A percentile compares a stretch with the other conserved stretches of the same genome.
phyloP scores from a whole-genome alignment of 768 basidiomycete genomes.

The Auricularia sp. region DNA sequence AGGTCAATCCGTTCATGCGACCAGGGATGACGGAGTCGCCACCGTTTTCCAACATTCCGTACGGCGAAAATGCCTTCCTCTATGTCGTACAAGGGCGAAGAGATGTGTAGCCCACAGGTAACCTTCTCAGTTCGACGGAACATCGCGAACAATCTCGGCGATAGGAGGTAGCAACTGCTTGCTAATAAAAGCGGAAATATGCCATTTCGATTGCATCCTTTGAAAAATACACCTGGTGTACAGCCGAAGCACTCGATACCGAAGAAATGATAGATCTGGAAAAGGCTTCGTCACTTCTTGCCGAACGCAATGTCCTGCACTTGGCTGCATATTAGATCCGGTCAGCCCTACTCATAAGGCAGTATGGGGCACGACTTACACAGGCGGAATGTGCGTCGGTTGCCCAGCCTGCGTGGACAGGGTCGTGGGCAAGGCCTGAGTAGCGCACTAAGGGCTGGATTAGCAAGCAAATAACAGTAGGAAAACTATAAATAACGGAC shows the following conservation, averaged over 20 bases:
- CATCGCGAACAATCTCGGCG: too few species aligned
- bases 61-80: background rate
- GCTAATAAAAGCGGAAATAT: too few species aligned
- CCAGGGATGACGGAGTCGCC: background rate
- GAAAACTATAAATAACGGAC: background rate
- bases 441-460: background rate
- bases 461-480: background rate
- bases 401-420: background rate
- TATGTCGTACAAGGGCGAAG: background rate
- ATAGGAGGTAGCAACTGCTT: too few species aligned
- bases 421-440: background rate
- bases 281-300: background rate
- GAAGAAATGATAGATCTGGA: too few species aligned
- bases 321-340: background rate
- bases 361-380: background rate
- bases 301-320: background rate
- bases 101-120: too few species aligned
- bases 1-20: background rate
- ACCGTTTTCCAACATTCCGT: background rate
- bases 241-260: too few species aligned
- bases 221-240: too few species aligned
- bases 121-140: too few species aligned
- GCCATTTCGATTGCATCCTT: too few species aligned
- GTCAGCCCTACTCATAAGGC: too few species aligned
- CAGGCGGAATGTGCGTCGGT: background rate